phyloP scores from a whole-genome alignment of 179 eudicot genomes.

The Pouteria campechiana region DNA sequence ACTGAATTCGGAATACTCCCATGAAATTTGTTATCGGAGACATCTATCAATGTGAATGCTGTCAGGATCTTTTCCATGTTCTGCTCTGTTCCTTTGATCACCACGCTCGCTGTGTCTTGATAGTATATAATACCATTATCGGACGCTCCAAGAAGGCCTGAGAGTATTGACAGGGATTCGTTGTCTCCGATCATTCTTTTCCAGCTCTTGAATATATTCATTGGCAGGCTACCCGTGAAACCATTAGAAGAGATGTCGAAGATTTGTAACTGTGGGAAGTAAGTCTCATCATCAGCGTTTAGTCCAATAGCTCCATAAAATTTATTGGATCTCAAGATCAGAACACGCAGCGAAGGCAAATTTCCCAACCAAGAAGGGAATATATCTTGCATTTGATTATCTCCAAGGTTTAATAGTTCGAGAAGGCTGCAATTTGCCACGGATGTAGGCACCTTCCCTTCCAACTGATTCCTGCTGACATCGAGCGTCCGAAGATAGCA shows the following conservation, averaged over 20 bases:
- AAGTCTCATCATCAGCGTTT: background rate
- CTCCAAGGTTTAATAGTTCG: conserved; percentile 21
- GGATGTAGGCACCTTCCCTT: conserved; percentile 33
- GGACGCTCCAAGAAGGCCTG: conserved; percentile 5
- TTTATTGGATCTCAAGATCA: conserved; percentile 20
- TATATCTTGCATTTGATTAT: conserved; percentile 12
- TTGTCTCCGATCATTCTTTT: conserved; percentile 17
- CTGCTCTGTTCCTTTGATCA: conserved; percentile 23
- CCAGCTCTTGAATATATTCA: conserved; percentile 9
- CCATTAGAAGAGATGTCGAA: conserved; percentile 33
- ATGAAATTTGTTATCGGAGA: conserved; percentile 31
- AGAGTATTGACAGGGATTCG: background rate
- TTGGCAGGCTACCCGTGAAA: conserved; percentile 21
- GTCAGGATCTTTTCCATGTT: conserved; percentile 31
- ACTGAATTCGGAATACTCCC: conserved; percentile 30
- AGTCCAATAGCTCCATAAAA: conserved; percentile 19
- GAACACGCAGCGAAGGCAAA: conserved; percentile 14
- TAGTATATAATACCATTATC: conserved; percentile 13
- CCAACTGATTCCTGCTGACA: conserved; percentile 14
- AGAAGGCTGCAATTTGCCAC: conserved; percentile 16
- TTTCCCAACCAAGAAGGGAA: conserved; percentile 20
- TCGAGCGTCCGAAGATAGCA: conserved; percentile 21
- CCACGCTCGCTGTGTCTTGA: conserved; percentile 25
- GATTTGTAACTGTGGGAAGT: conserved; percentile 27
- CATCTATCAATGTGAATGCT: conserved; percentile 31